These are phyloP conservation scores for Rubia balearica DNA, from an alignment of 305 asterid species.

Conservation along the genomic window DNA sequence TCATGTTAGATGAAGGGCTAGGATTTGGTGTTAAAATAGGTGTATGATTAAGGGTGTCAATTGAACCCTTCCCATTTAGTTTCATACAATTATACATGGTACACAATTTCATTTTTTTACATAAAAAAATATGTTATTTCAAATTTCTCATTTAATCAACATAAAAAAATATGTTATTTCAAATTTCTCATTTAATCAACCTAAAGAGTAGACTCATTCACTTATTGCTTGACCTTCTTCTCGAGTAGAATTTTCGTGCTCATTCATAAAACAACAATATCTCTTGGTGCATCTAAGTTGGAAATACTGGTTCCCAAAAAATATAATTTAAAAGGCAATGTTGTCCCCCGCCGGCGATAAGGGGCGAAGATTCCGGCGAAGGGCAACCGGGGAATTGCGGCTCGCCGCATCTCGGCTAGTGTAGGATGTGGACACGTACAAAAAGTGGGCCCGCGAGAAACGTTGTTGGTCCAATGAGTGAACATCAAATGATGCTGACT, in stretches of 20 bases:
- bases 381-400: slow-evolving; percentile 19
- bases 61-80: no score
- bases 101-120: no score
- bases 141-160: no score
- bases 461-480: slow-evolving; percentile 62
- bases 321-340: no score
- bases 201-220: no score
- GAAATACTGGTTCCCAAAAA: slow-evolving; percentile 3
- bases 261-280: neutral
- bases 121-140: no score
- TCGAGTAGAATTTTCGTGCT: neutral
- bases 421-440: slow-evolving; percentile 31
- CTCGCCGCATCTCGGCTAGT: slow-evolving; percentile 38
- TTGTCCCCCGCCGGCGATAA: slow-evolving; percentile 22
- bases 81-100: no score
- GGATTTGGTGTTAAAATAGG: no score
- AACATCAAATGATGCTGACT: slow-evolving; percentile 39
- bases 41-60: no score
- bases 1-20: no score
- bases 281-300: neutral
- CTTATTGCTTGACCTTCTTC: neutral
- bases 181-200: no score
- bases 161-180: no score
- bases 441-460: slow-evolving; percentile 20
- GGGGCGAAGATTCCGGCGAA: slow-evolving; percentile 33